Evolutionary conservation across 1,139 yeast species (phyloP).

Genomic region (Suhomyces wounanorum): DNA sequence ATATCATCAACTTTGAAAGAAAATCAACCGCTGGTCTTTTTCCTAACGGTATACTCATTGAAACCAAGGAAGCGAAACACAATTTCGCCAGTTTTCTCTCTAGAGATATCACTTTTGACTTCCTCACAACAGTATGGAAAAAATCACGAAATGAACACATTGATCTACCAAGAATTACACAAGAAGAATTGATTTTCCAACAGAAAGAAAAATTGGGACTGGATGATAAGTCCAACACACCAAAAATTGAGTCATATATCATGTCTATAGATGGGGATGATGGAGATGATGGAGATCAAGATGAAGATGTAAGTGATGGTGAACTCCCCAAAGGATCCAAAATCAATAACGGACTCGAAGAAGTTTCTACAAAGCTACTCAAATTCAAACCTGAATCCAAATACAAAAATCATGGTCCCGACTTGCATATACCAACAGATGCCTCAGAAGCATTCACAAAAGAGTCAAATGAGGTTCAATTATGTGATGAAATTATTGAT

Average conservation of each 20-base stretch:
- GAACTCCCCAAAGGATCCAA: neutral
- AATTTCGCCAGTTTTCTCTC: conserved; percentile 86
- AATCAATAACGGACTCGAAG: neutral
- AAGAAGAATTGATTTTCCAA: conserved; percentile 16
- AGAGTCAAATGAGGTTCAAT: conserved; percentile 33
- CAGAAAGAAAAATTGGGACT: conserved; percentile 2
- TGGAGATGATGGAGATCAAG: conserved; percentile 12
- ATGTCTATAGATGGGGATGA: conserved; percentile 31
- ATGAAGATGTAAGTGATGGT: conserved; percentile 14
- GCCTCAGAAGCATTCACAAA: conserved; percentile 20
- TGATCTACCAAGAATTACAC: conserved; percentile 12
- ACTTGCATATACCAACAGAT: conserved; percentile 36
- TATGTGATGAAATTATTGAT: conserved; percentile 35
- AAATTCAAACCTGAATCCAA: conserved; percentile 33
- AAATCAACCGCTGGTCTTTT: conserved; percentile 84
- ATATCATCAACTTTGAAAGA: conserved; percentile 74
- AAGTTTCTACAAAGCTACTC: conserved; percentile 19
- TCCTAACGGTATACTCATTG: conserved; percentile 86
- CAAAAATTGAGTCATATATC: conserved; percentile 23
- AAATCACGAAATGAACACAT: conserved; percentile 16
- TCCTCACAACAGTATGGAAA: conserved; percentile 64
- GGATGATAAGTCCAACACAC: conserved; percentile 8
- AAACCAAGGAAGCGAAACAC: conserved; percentile 67
- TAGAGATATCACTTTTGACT: conserved; percentile 74
- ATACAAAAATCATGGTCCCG: conserved; percentile 46